These are phyloP conservation scores for Arabis hirsuta DNA, from an alignment of 345 rosid genomes.

Conservation along the genomic window DNA sequence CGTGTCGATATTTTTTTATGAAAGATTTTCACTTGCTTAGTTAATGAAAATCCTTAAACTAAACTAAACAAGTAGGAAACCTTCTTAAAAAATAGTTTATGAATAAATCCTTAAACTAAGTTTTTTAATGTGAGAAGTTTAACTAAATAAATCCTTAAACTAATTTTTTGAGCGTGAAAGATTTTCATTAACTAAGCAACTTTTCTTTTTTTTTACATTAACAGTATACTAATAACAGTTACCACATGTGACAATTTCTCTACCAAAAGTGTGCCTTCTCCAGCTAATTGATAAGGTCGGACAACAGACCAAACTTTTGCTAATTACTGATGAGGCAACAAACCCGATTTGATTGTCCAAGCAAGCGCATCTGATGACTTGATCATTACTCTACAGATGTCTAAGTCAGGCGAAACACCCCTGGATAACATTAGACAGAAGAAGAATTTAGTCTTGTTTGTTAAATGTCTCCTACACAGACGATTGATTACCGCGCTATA, in stretches of 20 bases:
- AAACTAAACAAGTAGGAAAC: no score
- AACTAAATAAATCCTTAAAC: no score
- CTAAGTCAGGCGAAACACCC: slow-evolving; percentile 63
- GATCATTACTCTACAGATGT: slow-evolving; percentile 59
- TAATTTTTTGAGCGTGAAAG: no score
- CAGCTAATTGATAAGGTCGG: background rate
- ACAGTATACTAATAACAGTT: background rate
- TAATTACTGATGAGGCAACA: slow-evolving; percentile 43
- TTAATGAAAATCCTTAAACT: no score
- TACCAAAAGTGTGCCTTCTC: slow-evolving; percentile 19
- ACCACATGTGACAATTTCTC: slow-evolving; percentile 33
- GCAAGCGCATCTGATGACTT: slow-evolving; percentile 53
- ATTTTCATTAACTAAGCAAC: background rate
- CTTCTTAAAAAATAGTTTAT: no score
- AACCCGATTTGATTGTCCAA: slow-evolving; percentile 54
- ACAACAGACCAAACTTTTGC: slow-evolving; percentile 16
- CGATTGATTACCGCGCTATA: slow-evolving; percentile 75
- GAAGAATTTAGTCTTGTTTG: slow-evolving; percentile 52
- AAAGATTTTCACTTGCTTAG: no score
- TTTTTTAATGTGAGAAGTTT: no score
- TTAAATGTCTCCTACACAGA: slow-evolving; percentile 59
- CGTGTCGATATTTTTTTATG: no score
- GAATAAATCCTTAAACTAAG: no score
- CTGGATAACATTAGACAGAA: slow-evolving; percentile 59
- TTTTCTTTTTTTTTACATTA: background rate